These are phyloP conservation scores for Hymenoscyphus repandus DNA, from an alignment of 2,329 filamentous ascomycete species.

Conservation along the genomic window DNA sequence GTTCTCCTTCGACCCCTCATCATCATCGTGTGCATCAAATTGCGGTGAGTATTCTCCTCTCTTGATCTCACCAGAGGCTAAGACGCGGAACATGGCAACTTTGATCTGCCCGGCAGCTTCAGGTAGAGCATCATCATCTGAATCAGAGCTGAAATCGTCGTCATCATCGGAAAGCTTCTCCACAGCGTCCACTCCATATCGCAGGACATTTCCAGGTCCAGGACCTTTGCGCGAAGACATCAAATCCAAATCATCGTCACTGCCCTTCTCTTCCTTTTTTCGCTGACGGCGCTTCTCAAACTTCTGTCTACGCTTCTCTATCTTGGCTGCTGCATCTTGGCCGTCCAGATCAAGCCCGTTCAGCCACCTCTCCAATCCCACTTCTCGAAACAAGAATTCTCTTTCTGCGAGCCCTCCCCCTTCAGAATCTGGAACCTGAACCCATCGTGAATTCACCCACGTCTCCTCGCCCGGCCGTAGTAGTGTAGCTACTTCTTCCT, in stretches of 20 bases:
- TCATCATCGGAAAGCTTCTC: slow-evolving; percentile 60
- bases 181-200: slow-evolving; percentile 76
- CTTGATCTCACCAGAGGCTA: slow-evolving; percentile 95
- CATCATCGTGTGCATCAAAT: slow-evolving; percentile 94
- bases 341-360: slow-evolving; percentile 95
- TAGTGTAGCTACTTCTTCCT: slow-evolving; percentile 95
- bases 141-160: slow-evolving; percentile 71
- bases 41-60: slow-evolving; percentile 97
- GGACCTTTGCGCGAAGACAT: slow-evolving; percentile 21
- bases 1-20: slow-evolving; percentile 52
- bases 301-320: slow-evolving; percentile 83
- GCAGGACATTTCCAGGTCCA: slow-evolving; percentile 53
- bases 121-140: slow-evolving; percentile 75
- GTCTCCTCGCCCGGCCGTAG: slow-evolving; percentile 92
- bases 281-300: slow-evolving; percentile 64
- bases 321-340: slow-evolving; percentile 81
- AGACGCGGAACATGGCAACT: slow-evolving; percentile 89
- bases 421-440: slow-evolving; percentile 85
- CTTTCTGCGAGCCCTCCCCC: slow-evolving; percentile 92
- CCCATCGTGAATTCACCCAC: slow-evolving; percentile 98
- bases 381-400: slow-evolving; percentile 95
- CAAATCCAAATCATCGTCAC: slow-evolving; percentile 42
- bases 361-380: slow-evolving; percentile 91
- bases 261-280: slow-evolving; percentile 47
- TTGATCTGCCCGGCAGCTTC: slow-evolving; percentile 98